These are phyloP conservation scores for Diplodia sapinea DNA, from an alignment of 2,329 filamentous ascomycete genomes.

Conservation along the genomic window DNA sequence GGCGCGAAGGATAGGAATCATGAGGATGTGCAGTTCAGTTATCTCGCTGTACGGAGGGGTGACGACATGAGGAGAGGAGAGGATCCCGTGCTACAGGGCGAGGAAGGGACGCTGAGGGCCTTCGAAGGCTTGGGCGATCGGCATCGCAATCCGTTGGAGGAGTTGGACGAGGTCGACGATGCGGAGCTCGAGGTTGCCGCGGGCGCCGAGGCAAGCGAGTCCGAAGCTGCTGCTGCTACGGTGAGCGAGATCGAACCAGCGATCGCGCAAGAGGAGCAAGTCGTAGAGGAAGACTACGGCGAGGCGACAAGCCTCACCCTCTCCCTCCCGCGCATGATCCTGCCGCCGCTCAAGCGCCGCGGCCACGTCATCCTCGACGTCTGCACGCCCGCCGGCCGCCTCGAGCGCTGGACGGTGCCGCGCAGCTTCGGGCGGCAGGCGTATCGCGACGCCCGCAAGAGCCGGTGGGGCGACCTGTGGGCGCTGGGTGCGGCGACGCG, in stretches of 20 bases:
- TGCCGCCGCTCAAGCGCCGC: slow-evolving; percentile 82
- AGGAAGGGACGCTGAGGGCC: slow-evolving; percentile 65
- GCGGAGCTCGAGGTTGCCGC: slow-evolving; percentile 34
- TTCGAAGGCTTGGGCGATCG: slow-evolving; percentile 69
- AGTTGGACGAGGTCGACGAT: slow-evolving; percentile 31
- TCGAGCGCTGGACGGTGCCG: slow-evolving; percentile 94
- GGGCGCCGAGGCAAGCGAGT: neutral
- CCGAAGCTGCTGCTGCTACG: no score
- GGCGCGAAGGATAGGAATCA: slow-evolving; percentile 75
- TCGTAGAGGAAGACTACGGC: slow-evolving; percentile 1
- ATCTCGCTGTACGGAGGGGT: slow-evolving; percentile 83
- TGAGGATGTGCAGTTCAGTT: slow-evolving; percentile 90
- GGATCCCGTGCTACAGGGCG: slow-evolving; percentile 55
- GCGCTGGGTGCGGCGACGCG: slow-evolving; percentile 91
- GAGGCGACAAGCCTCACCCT: slow-evolving; percentile 56
- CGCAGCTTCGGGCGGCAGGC: slow-evolving; percentile 79
- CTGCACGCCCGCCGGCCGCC: slow-evolving; percentile 81
- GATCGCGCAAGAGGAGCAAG: neutral
- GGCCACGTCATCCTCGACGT: slow-evolving; percentile 90
- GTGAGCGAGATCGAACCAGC: neutral
- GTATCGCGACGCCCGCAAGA: slow-evolving; percentile 91
- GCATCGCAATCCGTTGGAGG: slow-evolving; percentile 21
- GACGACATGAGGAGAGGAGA: slow-evolving; percentile 58
- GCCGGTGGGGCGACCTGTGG: slow-evolving; percentile 92
- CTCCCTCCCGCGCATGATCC: slow-evolving; percentile 76